A percentile compares a stretch with the other conserved stretches of the same genome.
phyloP scores from a whole-genome alignment of 352 stramenopile species.

The Bremia lactucae region DNA sequence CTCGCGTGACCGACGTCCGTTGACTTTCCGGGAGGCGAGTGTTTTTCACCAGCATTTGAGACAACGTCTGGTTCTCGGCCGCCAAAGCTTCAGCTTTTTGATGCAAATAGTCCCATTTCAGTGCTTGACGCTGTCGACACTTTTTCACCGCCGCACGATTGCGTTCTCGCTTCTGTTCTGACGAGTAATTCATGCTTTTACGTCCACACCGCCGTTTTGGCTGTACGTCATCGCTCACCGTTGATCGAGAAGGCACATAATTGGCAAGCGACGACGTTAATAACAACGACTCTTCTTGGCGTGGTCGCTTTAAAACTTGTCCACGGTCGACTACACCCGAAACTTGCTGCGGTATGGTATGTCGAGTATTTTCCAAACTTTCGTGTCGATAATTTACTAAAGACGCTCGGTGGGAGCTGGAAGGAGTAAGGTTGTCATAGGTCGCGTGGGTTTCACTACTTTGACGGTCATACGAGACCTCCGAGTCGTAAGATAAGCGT shows the following conservation, averaged over 20 bases:
- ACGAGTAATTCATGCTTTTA: slow-evolving; percentile 84
- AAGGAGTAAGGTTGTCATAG: slow-evolving; percentile 18
- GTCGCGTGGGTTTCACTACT: slow-evolving; percentile 7
- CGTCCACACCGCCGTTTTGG: slow-evolving; percentile 65
- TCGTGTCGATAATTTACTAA: no score
- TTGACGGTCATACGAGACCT: slow-evolving; percentile 11
- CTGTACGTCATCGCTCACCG: slow-evolving; percentile 5
- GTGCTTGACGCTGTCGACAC: slow-evolving; percentile 64
- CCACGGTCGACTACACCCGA: no score
- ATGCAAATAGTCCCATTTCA: slow-evolving; percentile 73
- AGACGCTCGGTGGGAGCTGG: not conserved
- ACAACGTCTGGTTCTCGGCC: slow-evolving; percentile 57
- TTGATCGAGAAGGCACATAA: no score
- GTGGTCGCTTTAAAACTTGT: no score
- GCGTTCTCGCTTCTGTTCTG: slow-evolving; percentile 71
- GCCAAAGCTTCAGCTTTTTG: slow-evolving; percentile 58
- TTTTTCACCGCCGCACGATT: slow-evolving; percentile 82
- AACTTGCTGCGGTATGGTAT: no score
- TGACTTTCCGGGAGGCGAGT: slow-evolving; percentile 44
- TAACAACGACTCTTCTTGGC: no score
- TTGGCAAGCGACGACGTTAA: no score
- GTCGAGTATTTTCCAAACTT: no score
- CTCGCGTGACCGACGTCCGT: slow-evolving; percentile 52
- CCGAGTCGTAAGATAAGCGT: slow-evolving; percentile 9
- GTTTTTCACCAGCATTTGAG: slow-evolving; percentile 68